Conservation (phyloP, 768 basidiomycete genomes). For the Austroboletus festivus region DNA sequence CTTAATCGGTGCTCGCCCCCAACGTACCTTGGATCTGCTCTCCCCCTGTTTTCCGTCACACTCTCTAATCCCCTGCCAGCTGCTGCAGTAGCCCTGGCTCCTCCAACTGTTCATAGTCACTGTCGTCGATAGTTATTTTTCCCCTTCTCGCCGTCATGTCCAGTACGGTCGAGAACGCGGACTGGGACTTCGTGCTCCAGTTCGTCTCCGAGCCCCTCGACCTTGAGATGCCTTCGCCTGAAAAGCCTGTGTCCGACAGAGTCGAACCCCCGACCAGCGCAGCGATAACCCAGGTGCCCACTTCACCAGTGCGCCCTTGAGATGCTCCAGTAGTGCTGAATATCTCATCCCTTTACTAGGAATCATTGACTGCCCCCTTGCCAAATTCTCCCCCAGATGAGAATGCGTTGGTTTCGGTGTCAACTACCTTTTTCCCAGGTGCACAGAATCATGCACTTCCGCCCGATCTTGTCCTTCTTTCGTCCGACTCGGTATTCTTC, state of each 20-base stretch:
- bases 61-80: slow-evolving; percentile 3
- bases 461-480: slow-evolving; percentile 64
- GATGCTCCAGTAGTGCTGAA: slow-evolving; percentile 2
- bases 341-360: slow-evolving; percentile 18
- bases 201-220: slow-evolving; percentile 49
- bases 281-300: slow-evolving; percentile 48
- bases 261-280: slow-evolving; percentile 13
- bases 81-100: slow-evolving; percentile 1
- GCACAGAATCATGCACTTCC: slow-evolving; percentile 53
- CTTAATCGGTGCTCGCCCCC: slow-evolving; percentile 4
- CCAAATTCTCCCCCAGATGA: slow-evolving; percentile 35
- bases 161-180: slow-evolving; percentile 40
- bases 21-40: background rate
- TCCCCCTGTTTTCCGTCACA: slow-evolving; percentile 19
- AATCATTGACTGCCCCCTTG: slow-evolving; percentile 34
- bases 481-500: slow-evolving; percentile 80
- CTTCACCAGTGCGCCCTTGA: slow-evolving; percentile 53
- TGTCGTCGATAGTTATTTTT: background rate
- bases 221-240: slow-evolving; percentile 31
- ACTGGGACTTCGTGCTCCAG: slow-evolving; percentile 64
- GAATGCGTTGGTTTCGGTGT: slow-evolving; percentile 63
- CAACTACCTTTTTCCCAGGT: slow-evolving; percentile 78
- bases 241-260: slow-evolving; percentile 35
- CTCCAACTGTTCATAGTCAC: background rate
- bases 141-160: slow-evolving; percentile 15